A percentile compares a stretch with the other conserved stretches of the same genome.
phyloP scores from a whole-genome alignment of 1,284 basidiomycete genomes.

The Cryptococcus depauperatus region DNA sequence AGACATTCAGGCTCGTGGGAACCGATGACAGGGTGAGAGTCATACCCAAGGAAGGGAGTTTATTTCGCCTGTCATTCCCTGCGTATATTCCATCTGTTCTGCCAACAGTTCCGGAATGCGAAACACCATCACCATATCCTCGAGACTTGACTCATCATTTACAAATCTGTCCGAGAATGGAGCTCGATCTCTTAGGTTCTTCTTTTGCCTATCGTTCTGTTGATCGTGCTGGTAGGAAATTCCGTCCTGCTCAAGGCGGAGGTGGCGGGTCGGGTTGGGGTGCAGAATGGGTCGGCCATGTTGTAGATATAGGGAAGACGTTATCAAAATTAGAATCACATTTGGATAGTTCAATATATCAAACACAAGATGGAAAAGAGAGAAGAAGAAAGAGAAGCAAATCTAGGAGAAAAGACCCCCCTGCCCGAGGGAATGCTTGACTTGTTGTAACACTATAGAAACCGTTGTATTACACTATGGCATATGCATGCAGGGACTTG shows the following conservation, averaged over 20 bases:
- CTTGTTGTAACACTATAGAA: too few species aligned
- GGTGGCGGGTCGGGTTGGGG: conserved; percentile 40
- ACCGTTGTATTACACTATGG: too few species aligned
- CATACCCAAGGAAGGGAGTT: conserved; percentile 44
- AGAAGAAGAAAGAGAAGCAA: conserved; percentile 26
- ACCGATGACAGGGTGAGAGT: conserved; percentile 31
- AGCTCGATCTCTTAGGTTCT: conserved; percentile 43
- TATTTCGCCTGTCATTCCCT: conserved; percentile 44
- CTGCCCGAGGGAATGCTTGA: conserved; percentile 25
- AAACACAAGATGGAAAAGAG: not conserved
- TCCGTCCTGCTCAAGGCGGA: conserved; percentile 36
- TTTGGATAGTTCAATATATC: conserved; percentile 2
- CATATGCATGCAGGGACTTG: too few species aligned
- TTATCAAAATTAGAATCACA: conserved; percentile 6
- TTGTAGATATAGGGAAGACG: conserved; percentile 24
- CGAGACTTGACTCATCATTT: conserved; percentile 14
- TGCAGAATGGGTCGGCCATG: conserved; percentile 30
- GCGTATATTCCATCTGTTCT: conserved; percentile 28
- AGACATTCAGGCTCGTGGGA: conserved; percentile 43
- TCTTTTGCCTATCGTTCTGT: conserved; percentile 44
- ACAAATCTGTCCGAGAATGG: conserved; percentile 28
- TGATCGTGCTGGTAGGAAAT: conserved; percentile 47
- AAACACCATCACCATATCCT: not conserved
- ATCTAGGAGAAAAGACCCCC: conserved; percentile 38
- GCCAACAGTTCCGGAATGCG: conserved; percentile 4